Conservation (phyloP, 2,329 filamentous ascomycete genomes). For the Pseudogymnoascus sp. region DNA sequence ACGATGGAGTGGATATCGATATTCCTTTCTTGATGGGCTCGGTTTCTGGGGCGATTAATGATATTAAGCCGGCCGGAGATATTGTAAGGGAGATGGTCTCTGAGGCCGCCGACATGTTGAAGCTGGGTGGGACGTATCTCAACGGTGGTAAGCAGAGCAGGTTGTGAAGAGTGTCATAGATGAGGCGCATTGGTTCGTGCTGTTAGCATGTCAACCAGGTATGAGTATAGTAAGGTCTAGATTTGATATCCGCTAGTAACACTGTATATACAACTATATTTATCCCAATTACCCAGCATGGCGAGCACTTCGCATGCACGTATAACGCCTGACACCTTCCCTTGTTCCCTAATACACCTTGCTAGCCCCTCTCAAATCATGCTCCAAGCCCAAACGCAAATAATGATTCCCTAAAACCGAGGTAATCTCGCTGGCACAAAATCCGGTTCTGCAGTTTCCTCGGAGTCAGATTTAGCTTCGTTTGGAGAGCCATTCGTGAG, state of each 20-base stretch:
- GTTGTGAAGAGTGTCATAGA: slow-evolving; percentile 15
- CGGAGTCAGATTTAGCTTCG: slow-evolving; percentile 10
- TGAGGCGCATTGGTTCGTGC: neutral
- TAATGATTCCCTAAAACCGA: slow-evolving; percentile 33
- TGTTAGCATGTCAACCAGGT: slow-evolving; percentile 6
- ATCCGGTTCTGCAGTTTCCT: slow-evolving; percentile 23
- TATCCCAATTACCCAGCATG: slow-evolving; percentile 17
- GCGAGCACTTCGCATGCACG: slow-evolving; percentile 29
- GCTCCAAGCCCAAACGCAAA: neutral
- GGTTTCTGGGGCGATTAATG: slow-evolving; percentile 68
- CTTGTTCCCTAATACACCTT: neutral
- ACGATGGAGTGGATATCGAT: slow-evolving; percentile 74
- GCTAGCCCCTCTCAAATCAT: neutral
- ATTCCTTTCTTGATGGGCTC: slow-evolving; percentile 89
- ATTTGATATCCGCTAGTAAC: neutral
- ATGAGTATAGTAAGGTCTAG: slow-evolving; percentile 4
- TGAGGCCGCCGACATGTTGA: slow-evolving; percentile 62
- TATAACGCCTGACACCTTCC: slow-evolving; percentile 18
- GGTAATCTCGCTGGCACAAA: slow-evolving; percentile 54
- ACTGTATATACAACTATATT: slow-evolving; percentile 4
- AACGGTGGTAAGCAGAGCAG: slow-evolving; percentile 30
- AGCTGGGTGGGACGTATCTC: slow-evolving; percentile 52
- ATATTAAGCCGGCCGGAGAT: slow-evolving; percentile 69
- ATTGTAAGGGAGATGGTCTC: slow-evolving; percentile 89
- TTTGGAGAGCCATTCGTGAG: neutral